phyloP scores from a whole-genome alignment of 2,329 filamentous ascomycete species.

The Penicillium palitans region DNA sequence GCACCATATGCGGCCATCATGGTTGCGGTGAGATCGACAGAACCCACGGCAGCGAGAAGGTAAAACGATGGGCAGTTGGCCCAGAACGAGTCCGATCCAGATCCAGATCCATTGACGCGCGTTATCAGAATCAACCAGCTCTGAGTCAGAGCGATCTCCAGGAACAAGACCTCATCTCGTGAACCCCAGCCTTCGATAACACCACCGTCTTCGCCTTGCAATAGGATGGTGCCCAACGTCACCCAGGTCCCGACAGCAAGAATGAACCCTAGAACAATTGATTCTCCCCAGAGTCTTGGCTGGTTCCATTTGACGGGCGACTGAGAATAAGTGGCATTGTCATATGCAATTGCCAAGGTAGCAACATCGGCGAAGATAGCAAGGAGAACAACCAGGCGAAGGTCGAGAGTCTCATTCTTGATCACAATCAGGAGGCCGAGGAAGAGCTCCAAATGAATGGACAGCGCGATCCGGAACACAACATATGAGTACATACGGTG shows the following conservation, averaged over 20 bases:
- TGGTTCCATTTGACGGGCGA: conserved; percentile 93
- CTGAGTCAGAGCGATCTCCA: conserved; percentile 86
- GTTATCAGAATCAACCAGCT: conserved; percentile 98
- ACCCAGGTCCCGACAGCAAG: conserved; percentile 86
- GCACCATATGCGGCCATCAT: conserved; percentile 84
- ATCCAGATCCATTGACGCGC: conserved; percentile 69
- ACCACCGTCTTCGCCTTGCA: conserved; percentile 67
- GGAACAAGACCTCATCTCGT: conserved; percentile 79
- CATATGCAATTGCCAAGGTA: conserved; percentile 88
- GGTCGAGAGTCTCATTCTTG: conserved; percentile 78
- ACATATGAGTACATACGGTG: conserved; percentile 97
- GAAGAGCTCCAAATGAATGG: conserved; percentile 88
- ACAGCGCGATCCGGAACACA: conserved; percentile 90
- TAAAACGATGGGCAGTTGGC: conserved; percentile 87
- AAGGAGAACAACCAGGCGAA: conserved; percentile 88
- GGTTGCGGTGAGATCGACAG: conserved; percentile 81
- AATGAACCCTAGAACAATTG: conserved; percentile 76
- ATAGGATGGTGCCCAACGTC: conserved; percentile 80
- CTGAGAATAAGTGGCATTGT: conserved; percentile 84
- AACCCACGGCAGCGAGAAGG: conserved; percentile 71
- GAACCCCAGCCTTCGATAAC: conserved; percentile 88
- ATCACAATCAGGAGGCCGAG: conserved; percentile 90
- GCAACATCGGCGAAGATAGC: conserved; percentile 93
- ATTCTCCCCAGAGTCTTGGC: conserved; percentile 92
- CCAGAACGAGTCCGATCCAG: conserved; percentile 67